Percentiles rank a stretch among this genome's conserved stretches.
Conservation (phyloP, 306 rosid species). For the Fagus sylvatica region DNA sequence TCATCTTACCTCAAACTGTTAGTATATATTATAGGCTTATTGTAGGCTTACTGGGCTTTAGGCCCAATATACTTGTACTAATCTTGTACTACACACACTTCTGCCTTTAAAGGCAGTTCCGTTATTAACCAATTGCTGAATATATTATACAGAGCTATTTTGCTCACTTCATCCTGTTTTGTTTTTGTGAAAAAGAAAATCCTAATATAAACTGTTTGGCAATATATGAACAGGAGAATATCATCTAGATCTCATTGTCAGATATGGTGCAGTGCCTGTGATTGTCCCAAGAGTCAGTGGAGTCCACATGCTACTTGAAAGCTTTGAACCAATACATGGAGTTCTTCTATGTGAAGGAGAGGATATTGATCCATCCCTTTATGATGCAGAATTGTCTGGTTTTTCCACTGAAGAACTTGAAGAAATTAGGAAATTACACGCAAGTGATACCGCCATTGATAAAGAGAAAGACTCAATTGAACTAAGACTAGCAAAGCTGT, state of each 20-base stretch:
- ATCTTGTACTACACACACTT: too few species aligned
- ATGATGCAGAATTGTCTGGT: slow-evolving; percentile 40
- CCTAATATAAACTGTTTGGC: too few species aligned
- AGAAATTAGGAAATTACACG: slow-evolving; percentile 68
- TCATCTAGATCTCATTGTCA: slow-evolving; percentile 88
- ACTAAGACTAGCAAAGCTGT: slow-evolving; percentile 73
- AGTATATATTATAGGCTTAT: too few species aligned
- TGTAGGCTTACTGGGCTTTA: too few species aligned
- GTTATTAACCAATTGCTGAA: too few species aligned
- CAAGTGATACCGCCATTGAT: slow-evolving; percentile 79
- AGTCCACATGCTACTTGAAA: slow-evolving; percentile 67
- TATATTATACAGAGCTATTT: too few species aligned
- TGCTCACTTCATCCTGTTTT: too few species aligned
- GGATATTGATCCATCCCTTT: slow-evolving; percentile 86
- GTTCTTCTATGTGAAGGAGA: slow-evolving; percentile 95
- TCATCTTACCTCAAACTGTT: too few species aligned
- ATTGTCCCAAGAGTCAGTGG: slow-evolving; percentile 87
- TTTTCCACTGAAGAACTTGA: slow-evolving; percentile 67
- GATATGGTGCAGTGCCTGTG: slow-evolving; percentile 81
- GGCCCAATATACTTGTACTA: too few species aligned
- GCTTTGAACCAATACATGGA: slow-evolving; percentile 96
- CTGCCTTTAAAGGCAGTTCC: too few species aligned
- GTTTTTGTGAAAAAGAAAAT: too few species aligned
- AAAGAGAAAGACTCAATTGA: slow-evolving; percentile 87
- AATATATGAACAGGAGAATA: slow-evolving; percentile 59